Percentiles rank a stretch among this genome's conserved stretches.
Evolutionary conservation across 768 basidiomycete genomes (phyloP).

Genomic region (Kwoniella europaea): DNA sequence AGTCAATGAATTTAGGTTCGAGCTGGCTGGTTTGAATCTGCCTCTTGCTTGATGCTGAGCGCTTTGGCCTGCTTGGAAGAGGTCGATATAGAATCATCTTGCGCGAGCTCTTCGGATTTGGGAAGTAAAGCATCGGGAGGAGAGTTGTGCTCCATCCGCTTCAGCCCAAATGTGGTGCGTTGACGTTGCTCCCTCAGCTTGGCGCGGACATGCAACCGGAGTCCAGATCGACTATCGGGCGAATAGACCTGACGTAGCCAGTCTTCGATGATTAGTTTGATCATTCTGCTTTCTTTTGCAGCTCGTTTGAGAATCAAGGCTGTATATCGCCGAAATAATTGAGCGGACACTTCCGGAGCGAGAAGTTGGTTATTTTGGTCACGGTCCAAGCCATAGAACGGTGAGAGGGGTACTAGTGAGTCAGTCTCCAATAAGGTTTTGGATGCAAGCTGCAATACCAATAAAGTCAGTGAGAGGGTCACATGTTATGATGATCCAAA

Average conservation of each 20-base stretch:
- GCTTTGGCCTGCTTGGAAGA: neutral
- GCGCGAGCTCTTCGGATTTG: neutral
- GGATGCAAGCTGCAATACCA: neutral
- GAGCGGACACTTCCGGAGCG: constrained; percentile 82
- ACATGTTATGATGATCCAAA: too few relatives aligned
- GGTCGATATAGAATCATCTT: neutral
- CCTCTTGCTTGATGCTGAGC: too few relatives aligned
- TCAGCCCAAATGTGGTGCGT: too few relatives aligned
- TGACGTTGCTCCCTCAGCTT: too few relatives aligned
- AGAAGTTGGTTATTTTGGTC: neutral
- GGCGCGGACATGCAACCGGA: neutral
- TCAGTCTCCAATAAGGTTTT: neutral
- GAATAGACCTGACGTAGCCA: constrained; percentile 3
- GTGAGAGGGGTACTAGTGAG: neutral
- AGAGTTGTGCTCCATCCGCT: too few relatives aligned
- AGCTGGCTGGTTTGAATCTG: too few relatives aligned
- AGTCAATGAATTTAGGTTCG: neutral
- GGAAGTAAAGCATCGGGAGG: neutral
- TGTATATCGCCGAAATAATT: constrained; percentile 83
- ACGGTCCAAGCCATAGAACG: neutral
- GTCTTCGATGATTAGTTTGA: constrained; percentile 79
- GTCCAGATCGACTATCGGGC: neutral
- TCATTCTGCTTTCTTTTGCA: neutral
- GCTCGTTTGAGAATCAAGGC: constrained; percentile 78
- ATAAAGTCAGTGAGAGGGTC: neutral